Percentiles rank a stretch among this genome's conserved stretches.
phyloP scores from a whole-genome alignment of 1,139 yeast species.

The Hansenula anomala region DNA sequence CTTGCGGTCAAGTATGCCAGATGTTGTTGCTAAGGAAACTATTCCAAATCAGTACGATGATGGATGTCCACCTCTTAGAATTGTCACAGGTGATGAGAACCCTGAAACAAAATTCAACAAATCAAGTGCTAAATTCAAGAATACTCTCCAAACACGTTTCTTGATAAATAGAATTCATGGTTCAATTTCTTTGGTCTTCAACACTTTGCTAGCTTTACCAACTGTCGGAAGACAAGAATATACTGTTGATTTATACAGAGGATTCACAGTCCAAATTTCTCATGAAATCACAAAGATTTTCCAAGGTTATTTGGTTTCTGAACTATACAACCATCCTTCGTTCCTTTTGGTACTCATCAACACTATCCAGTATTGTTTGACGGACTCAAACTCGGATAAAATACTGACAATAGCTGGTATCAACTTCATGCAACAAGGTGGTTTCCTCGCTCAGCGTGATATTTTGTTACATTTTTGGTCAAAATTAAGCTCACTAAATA shows the following conservation, averaged over 20 bases:
- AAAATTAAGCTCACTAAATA: constrained; percentile 17
- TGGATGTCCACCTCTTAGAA: constrained; percentile 30
- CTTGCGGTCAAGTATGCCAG: constrained; percentile 43
- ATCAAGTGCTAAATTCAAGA: constrained; percentile 53
- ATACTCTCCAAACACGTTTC: constrained; percentile 51
- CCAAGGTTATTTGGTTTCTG: constrained; percentile 12
- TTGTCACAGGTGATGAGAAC: constrained; percentile 20
- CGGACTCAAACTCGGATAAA: constrained; percentile 22
- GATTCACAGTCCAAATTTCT: constrained; percentile 34
- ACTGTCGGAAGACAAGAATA: constrained; percentile 20
- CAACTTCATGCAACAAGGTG: constrained; percentile 43
- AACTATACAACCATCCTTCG: constrained; percentile 6
- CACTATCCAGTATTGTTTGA: constrained; percentile 25
- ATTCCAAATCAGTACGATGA: constrained; percentile 26
- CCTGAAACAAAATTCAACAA: constrained; percentile 27
- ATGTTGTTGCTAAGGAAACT: constrained; percentile 42
- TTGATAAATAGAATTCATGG: constrained; percentile 47
- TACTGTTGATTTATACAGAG: constrained; percentile 13
- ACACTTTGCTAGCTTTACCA: constrained; percentile 19
- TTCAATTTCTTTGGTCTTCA: constrained; percentile 33
- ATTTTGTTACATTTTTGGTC: constrained; percentile 20
- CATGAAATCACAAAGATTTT: constrained; percentile 29
- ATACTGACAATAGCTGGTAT: constrained; percentile 41
- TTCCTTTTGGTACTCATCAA: constrained; percentile 13
- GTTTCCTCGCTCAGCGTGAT: constrained; percentile 29